These are phyloP conservation scores for Artemisia tridentata DNA, from an alignment of 129 eudicot genomes.

Conservation along the genomic window DNA sequence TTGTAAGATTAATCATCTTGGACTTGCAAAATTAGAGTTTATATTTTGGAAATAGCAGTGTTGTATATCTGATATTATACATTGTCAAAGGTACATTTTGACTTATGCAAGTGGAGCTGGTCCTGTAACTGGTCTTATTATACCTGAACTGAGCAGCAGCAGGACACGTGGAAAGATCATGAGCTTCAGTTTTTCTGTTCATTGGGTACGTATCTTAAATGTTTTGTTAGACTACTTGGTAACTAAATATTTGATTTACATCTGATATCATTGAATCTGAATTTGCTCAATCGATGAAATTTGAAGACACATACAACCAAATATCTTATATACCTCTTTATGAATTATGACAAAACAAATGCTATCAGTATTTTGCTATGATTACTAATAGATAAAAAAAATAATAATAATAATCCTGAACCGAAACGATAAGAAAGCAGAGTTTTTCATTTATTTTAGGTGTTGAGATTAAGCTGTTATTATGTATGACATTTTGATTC, in stretches of 20 bases:
- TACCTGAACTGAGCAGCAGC: slow-evolving; percentile 91
- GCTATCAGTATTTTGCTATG: no score
- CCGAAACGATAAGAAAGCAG: no score
- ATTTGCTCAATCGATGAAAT: neutral
- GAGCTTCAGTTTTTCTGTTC: slow-evolving; percentile 89
- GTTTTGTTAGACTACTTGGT: neutral
- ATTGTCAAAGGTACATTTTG: slow-evolving; percentile 60
- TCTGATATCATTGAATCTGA: neutral
- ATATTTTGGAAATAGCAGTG: neutral
- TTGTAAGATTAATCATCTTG: slow-evolving; percentile 43
- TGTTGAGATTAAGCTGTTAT: slow-evolving; percentile 5
- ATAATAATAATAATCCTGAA: no score
- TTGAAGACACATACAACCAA: no score
- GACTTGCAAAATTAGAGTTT: neutral
- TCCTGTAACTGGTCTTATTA: slow-evolving; percentile 80
- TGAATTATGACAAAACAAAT: no score
- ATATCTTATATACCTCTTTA: neutral
- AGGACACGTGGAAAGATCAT: slow-evolving; percentile 85
- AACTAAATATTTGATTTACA: neutral
- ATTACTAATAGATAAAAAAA: no score
- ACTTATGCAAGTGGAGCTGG: slow-evolving; percentile 83
- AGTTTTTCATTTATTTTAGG: neutral
- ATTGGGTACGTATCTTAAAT: slow-evolving; percentile 51
- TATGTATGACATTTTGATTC: slow-evolving; percentile 20
- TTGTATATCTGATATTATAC: slow-evolving; percentile 8